Evolutionary conservation across 139 green algal genomes (phyloP).

Genomic region (Parachlorella kessleri): DNA sequence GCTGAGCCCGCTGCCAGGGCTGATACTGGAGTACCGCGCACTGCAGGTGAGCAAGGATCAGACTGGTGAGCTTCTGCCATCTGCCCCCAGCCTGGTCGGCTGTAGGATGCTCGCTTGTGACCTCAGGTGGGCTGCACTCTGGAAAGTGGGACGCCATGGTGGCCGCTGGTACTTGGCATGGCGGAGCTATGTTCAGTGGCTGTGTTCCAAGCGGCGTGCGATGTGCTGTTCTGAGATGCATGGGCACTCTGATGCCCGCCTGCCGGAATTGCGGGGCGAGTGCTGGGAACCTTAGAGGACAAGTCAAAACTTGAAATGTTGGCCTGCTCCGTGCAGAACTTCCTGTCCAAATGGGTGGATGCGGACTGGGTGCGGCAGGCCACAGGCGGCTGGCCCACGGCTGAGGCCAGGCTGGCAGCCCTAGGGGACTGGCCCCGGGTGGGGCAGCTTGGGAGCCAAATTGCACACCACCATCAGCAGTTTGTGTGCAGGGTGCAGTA

Average conservation of each 20-base stretch:
- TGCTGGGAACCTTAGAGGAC: too few relatives aligned
- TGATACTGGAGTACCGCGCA: conserved; percentile 51
- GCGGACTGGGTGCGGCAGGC: conserved; percentile 48
- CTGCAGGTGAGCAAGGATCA: conserved; percentile 30
- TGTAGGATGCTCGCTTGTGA: too few relatives aligned
- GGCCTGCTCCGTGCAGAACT: too few relatives aligned
- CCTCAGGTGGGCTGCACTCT: neutral
- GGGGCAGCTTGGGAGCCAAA: too few relatives aligned
- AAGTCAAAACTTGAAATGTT: too few relatives aligned
- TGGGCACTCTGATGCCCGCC: too few relatives aligned
- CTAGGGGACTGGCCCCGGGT: conserved; percentile 30
- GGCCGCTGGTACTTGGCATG: neutral
- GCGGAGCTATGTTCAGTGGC: neutral
- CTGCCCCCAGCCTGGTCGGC: too few relatives aligned
- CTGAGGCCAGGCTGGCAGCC: neutral
- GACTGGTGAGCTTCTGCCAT: too few relatives aligned
- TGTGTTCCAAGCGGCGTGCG: neutral
- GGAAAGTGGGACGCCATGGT: neutral
- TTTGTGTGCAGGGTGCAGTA: too few relatives aligned
- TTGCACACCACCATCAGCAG: too few relatives aligned
- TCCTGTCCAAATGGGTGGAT: conserved; percentile 45
- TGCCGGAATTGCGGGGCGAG: too few relatives aligned
- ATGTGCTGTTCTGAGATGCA: conserved; percentile 4
- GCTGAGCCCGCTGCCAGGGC: conserved; percentile 45
- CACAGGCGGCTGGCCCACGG: neutral